Percentiles rank a stretch among this genome's conserved stretches.
Conservation (phyloP, 2,329 filamentous ascomycete species). For the Kalaharituber pfeilii region DNA sequence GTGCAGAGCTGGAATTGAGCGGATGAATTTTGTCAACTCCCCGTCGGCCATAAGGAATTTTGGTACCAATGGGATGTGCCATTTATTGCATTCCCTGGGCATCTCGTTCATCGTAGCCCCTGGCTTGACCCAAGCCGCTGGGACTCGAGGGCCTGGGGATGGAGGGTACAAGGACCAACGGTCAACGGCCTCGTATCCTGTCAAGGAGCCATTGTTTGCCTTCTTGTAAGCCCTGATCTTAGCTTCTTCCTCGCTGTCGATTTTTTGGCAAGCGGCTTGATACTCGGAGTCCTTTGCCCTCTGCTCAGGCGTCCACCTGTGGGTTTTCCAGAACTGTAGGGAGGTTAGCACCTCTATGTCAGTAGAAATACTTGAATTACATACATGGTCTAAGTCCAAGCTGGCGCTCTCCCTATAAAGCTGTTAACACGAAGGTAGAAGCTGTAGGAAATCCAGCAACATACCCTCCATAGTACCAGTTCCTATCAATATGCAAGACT, state of each 20-base stretch:
- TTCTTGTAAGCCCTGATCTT: constrained; percentile 10
- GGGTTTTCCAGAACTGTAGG: constrained; percentile 89
- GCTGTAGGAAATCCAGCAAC: constrained; percentile 26
- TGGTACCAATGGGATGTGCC: constrained; percentile 97
- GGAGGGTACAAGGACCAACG: background rate
- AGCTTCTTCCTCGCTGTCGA: constrained; percentile 6
- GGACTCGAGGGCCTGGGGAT: constrained; percentile 5
- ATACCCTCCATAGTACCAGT: constrained; percentile 95
- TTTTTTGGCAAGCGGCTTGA: constrained; percentile 11
- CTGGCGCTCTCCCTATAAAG: constrained; percentile 56
- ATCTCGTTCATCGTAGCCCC: constrained; percentile 15
- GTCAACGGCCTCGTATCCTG: constrained; percentile 1
- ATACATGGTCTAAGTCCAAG: background rate
- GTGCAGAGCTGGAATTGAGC: constrained; percentile 36
- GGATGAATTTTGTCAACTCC: constrained; percentile 93
- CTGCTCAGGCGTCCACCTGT: constrained; percentile 45
- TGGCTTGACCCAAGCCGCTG: constrained; percentile 14
- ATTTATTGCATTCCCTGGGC: constrained; percentile 50
- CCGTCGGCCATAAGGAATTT: constrained; percentile 98
- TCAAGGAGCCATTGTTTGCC: constrained; percentile 12
- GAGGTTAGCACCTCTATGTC: constrained; percentile 23
- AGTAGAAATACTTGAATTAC: background rate
- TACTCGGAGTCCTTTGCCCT: constrained; percentile 8
- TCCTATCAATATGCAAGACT: constrained; percentile 95
- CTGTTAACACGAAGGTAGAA: constrained; percentile 20